Percentiles rank a stretch among this genome's conserved stretches.
phyloP scores from a whole-genome alignment of 2,329 filamentous ascomycete species.

The Aspergillus ochraceoroseus region DNA sequence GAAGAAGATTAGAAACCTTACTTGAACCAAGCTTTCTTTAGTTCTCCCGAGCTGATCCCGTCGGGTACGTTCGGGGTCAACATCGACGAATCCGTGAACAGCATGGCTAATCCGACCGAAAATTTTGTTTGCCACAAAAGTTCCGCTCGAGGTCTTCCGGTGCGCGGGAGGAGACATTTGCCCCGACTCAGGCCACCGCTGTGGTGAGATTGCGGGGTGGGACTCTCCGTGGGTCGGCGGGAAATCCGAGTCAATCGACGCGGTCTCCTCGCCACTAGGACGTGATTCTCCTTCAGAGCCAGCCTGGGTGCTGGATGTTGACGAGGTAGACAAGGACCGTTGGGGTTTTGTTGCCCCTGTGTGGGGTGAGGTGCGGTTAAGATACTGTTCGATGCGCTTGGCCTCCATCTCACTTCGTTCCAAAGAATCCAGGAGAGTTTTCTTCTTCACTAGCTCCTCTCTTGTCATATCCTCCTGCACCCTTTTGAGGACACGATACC shows the following conservation, averaged over 20 bases:
- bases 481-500: conserved; percentile 85
- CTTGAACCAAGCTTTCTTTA: conserved; percentile 69
- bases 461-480: conserved; percentile 97
- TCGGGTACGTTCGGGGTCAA: conserved; percentile 87
- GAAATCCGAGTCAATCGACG: conserved; percentile 93
- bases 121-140: conserved; percentile 86
- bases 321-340: conserved; percentile 60
- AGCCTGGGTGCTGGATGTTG: conserved; percentile 40
- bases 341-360: conserved; percentile 47
- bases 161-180: conserved; percentile 50
- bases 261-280: conserved; percentile 68
- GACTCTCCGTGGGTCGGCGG: conserved; percentile 80
- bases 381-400: conserved; percentile 86
- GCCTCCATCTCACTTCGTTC: conserved; percentile 92
- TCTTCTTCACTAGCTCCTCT: conserved; percentile 88
- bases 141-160: conserved; percentile 77
- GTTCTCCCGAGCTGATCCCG: conserved; percentile 95
- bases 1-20: conserved; percentile 23
- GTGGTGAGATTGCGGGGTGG: conserved; percentile 58
- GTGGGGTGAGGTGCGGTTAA: conserved; percentile 58
- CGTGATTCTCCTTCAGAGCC: conserved; percentile 44
- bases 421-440: conserved; percentile 73
- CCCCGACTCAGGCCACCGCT: conserved; percentile 35
- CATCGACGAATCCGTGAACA: conserved; percentile 91
- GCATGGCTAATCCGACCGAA: conserved; percentile 94